phyloP scores from a whole-genome alignment of 225 moss, liverwort and hornwort genomes.

The Neckera pumila region DNA sequence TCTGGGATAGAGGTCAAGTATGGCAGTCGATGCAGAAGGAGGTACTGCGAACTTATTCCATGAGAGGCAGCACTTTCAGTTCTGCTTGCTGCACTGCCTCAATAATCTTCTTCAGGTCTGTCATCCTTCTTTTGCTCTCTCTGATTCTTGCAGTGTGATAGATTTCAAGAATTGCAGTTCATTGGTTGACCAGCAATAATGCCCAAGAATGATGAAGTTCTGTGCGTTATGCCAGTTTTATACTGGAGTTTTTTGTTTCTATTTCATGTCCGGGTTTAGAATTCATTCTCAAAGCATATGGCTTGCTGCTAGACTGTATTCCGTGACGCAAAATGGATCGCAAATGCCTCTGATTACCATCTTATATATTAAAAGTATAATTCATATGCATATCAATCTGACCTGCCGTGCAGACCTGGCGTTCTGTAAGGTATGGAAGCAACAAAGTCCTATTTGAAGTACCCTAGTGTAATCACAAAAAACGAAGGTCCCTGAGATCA shows the following conservation, averaged over 20 bases:
- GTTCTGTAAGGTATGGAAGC: background rate
- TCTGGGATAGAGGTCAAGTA: background rate
- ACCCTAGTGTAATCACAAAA: background rate
- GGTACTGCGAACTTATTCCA: constrained; percentile 33
- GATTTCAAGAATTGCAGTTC: background rate
- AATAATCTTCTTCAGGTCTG: constrained; percentile 90
- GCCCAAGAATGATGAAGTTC: background rate
- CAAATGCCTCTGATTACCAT: background rate
- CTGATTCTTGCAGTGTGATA: background rate
- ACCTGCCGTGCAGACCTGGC: background rate
- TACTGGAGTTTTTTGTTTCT: background rate
- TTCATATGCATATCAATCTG: background rate
- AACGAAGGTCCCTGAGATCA: background rate
- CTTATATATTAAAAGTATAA: background rate
- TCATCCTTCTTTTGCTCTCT: background rate
- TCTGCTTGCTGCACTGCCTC: constrained; percentile 84
- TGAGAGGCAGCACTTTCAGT: constrained; percentile 82
- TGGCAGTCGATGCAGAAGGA: constrained; percentile 14
- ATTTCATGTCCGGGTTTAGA: background rate
- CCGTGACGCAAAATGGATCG: background rate
- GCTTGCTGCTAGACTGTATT: background rate
- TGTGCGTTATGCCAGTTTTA: background rate
- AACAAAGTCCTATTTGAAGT: background rate
- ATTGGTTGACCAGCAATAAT: background rate
- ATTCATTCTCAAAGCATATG: background rate